These are phyloP conservation scores for Trypanosoma cruzi DNA, from an alignment of 208 protist species.

Conservation along the genomic window DNA sequence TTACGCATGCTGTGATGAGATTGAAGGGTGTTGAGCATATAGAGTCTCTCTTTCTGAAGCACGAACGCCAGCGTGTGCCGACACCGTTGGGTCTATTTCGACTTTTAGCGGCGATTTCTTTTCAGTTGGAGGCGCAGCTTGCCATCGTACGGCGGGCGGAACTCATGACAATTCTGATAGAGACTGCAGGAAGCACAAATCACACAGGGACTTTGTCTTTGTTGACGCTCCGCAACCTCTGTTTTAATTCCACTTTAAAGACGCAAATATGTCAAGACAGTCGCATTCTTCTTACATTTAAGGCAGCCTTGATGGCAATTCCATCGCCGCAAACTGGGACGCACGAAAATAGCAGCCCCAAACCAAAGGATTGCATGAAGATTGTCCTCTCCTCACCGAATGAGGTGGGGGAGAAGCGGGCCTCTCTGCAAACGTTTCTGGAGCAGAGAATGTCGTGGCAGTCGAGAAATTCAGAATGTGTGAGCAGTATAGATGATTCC, in stretches of 20 bases:
- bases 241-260: conserved; percentile 66
- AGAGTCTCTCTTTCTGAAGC: conserved; percentile 26
- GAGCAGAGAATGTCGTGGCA: background rate
- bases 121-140: conserved; percentile 42
- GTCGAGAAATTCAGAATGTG: conserved; percentile 10
- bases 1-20: conserved; percentile 31
- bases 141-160: conserved; percentile 35
- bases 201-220: conserved; percentile 52
- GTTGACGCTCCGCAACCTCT: conserved; percentile 74
- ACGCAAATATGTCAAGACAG: conserved; percentile 68
- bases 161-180: conserved; percentile 68
- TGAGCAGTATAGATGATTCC: background rate
- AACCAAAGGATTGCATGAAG: conserved; percentile 1
- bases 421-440: conserved; percentile 9
- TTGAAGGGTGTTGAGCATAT: conserved; percentile 32
- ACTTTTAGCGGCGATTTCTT: conserved; percentile 63
- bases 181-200: conserved; percentile 38
- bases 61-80: conserved; percentile 19
- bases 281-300: conserved; percentile 72
- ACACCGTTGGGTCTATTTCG: conserved; percentile 50
- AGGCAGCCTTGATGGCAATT: conserved; percentile 53
- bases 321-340: conserved; percentile 26
- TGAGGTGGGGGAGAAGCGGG: background rate
- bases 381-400: background rate
- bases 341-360: conserved; percentile 8